These are phyloP conservation scores for Macadamia integrifolia DNA, from an alignment of 164 flowering plant species.

Conservation along the genomic window DNA sequence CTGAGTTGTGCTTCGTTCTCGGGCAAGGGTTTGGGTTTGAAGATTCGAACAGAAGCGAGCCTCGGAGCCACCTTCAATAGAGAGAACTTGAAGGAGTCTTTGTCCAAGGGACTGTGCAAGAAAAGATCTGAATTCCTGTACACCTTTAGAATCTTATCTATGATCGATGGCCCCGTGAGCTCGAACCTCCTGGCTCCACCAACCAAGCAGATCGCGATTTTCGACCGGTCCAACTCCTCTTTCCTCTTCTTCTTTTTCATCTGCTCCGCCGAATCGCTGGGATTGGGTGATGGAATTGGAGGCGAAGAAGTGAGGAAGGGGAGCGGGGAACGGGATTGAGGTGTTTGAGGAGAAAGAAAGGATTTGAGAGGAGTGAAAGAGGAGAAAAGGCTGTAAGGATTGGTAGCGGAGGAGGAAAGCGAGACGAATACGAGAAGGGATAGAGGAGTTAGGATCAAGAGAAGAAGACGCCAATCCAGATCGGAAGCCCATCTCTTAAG, in stretches of 20 bases:
- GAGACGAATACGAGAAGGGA: slow-evolving; percentile 38
- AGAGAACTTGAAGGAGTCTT: slow-evolving; percentile 60
- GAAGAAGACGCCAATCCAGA: slow-evolving; percentile 41
- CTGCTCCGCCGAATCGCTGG: slow-evolving; percentile 5
- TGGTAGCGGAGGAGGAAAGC: slow-evolving; percentile 22
- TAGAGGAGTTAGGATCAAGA: slow-evolving; percentile 33
- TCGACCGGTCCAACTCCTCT: slow-evolving; percentile 36
- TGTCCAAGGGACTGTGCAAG: slow-evolving; percentile 65
- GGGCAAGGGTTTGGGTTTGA: slow-evolving; percentile 38
- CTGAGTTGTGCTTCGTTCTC: slow-evolving; percentile 53
- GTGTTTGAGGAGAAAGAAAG: slow-evolving; percentile 19
- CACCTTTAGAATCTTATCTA: slow-evolving; percentile 47
- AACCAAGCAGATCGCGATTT: slow-evolving; percentile 84
- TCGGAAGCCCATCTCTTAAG: slow-evolving; percentile 26
- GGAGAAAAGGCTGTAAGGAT: slow-evolving; percentile 15
- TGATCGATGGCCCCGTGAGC: slow-evolving; percentile 85
- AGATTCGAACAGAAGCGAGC: slow-evolving; percentile 54
- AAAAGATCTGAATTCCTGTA: slow-evolving; percentile 73
- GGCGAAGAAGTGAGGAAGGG: not conserved
- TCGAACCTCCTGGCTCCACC: slow-evolving; percentile 97
- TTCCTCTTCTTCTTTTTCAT: slow-evolving; percentile 9
- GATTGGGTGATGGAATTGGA: not conserved
- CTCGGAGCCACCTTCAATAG: slow-evolving; percentile 48
- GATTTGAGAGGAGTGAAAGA: slow-evolving; percentile 28
- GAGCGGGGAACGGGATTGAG: not conserved